A percentile compares a stretch with the other conserved stretches of the same genome.
Evolutionary conservation across 108 stramenopile genomes (phyloP).

Genomic region (Mayamaea pseudoterrestris): DNA sequence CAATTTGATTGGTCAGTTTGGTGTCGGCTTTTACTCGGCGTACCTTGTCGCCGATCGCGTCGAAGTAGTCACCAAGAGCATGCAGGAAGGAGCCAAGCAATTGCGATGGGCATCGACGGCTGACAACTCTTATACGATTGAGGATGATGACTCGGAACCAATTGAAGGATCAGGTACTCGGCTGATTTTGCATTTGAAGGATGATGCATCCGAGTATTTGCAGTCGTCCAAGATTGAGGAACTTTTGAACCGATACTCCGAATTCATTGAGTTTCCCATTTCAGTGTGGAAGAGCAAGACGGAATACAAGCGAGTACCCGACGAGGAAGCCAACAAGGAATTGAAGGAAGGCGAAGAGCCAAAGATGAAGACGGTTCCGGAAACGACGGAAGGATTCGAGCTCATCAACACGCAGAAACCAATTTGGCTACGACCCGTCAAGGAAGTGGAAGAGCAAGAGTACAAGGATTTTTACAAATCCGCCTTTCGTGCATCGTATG

Average conservation of each 20-base stretch:
- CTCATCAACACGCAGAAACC: constrained; percentile 93
- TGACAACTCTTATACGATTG: constrained; percentile 59
- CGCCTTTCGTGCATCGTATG: constrained; percentile 80
- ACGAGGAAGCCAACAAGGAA: constrained; percentile 90
- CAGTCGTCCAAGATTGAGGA: constrained; percentile 68
- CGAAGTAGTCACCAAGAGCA: constrained; percentile 83
- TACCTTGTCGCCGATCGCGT: constrained; percentile 95
- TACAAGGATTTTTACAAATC: constrained; percentile 95
- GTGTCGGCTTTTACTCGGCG: constrained; percentile 98
- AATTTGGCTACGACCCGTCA: constrained; percentile 90
- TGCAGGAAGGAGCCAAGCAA: constrained; percentile 47
- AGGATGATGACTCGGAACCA: constrained; percentile 34
- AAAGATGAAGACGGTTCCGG: constrained; percentile 93
- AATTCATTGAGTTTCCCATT: constrained; percentile 96
- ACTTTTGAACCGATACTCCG: constrained; percentile 78
- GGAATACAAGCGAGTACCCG: constrained; percentile 88
- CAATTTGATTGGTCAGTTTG: constrained; percentile 96
- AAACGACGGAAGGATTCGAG: constrained; percentile 77
- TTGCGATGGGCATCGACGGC: constrained; percentile 68
- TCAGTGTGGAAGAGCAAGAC: constrained; percentile 90
- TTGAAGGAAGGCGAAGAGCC: constrained; percentile 68
- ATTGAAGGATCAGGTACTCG: constrained; percentile 73
- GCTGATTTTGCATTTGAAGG: constrained; percentile 80
- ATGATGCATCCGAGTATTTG: constrained; percentile 70
- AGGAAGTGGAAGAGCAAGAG: constrained; percentile 83